Conservation (phyloP, 78 protist species). For the Monosiga brevicollis region DNA sequence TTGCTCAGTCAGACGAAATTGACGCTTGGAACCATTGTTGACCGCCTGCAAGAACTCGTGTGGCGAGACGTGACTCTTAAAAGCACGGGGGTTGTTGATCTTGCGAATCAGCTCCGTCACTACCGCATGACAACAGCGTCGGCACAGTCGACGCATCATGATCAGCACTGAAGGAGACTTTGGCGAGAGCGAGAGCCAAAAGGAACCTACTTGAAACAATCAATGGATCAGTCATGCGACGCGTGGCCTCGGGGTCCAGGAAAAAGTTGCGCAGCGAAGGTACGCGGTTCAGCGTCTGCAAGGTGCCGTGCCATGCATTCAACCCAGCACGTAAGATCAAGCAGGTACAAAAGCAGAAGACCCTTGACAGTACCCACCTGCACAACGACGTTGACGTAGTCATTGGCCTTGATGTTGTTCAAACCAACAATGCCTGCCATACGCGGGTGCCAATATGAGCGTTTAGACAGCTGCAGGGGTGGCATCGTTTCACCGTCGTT, state of each 20-base stretch:
- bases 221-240: background rate
- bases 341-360: background rate
- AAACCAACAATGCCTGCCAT: constrained; percentile 86
- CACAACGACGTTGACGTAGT: constrained; percentile 78
- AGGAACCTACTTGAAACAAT: background rate
- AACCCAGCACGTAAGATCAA: too few relatives aligned
- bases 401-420: constrained; percentile 81
- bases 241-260: constrained; percentile 31
- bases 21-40: constrained; percentile 4
- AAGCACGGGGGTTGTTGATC: constrained; percentile 77
- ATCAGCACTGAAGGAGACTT: background rate
- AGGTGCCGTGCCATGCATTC: too few relatives aligned
- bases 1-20: constrained; percentile 48
- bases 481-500: background rate
- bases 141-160: background rate
- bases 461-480: background rate
- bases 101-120: constrained; percentile 66
- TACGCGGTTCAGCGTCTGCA: constrained; percentile 51
- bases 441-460: too few relatives aligned
- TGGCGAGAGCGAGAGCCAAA: background rate
- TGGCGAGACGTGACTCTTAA: constrained; percentile 78
- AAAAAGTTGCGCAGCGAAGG: constrained; percentile 67
- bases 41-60: constrained; percentile 69
- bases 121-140: background rate
- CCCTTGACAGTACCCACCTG: constrained; percentile 58